Evolutionary conservation across 176 grass and related monocot species (phyloP).

Genomic region (Neostapfia colusana): DNA sequence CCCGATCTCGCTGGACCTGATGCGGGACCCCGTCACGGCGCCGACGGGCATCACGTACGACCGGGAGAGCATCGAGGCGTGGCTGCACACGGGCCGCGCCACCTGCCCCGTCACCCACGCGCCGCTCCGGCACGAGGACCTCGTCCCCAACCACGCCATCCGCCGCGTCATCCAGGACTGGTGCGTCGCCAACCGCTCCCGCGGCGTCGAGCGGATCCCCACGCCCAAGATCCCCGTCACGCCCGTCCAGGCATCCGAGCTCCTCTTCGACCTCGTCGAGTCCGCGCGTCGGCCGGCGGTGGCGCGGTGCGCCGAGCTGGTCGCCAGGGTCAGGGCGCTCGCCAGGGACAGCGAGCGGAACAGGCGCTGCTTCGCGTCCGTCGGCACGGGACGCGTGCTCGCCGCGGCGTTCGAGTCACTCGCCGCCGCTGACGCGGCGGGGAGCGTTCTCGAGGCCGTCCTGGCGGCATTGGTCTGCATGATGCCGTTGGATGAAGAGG

Average conservation of each 20-base stretch:
- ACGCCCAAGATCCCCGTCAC: slow-evolving; percentile 88
- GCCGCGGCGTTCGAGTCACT: slow-evolving; percentile 56
- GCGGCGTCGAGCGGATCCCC: slow-evolving; percentile 86
- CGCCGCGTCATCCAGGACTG: slow-evolving; percentile 86
- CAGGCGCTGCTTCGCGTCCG: slow-evolving; percentile 54
- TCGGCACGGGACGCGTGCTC: slow-evolving; percentile 45
- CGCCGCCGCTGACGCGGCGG: background rate
- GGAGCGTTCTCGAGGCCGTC: slow-evolving; percentile 41
- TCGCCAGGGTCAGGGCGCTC: slow-evolving; percentile 41
- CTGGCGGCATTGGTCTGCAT: slow-evolving; percentile 63
- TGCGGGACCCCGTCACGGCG: slow-evolving; percentile 76
- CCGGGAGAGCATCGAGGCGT: slow-evolving; percentile 77
- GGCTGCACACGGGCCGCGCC: slow-evolving; percentile 63
- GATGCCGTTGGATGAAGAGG: slow-evolving; percentile 59
- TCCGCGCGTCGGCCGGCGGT: slow-evolving; percentile 19
- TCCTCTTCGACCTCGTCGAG: slow-evolving; percentile 57
- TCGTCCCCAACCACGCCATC: slow-evolving; percentile 80
- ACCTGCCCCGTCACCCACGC: slow-evolving; percentile 70
- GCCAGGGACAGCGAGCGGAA: slow-evolving; percentile 70
- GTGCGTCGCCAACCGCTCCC: slow-evolving; percentile 75
- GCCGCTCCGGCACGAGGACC: slow-evolving; percentile 57
- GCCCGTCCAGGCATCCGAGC: slow-evolving; percentile 51
- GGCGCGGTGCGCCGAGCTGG: slow-evolving; percentile 26
- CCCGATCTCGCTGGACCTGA: slow-evolving; percentile 87
- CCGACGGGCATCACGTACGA: slow-evolving; percentile 88